phyloP scores from a whole-genome alignment of 768 basidiomycete genomes.

The Lanmaoa rubissima region DNA sequence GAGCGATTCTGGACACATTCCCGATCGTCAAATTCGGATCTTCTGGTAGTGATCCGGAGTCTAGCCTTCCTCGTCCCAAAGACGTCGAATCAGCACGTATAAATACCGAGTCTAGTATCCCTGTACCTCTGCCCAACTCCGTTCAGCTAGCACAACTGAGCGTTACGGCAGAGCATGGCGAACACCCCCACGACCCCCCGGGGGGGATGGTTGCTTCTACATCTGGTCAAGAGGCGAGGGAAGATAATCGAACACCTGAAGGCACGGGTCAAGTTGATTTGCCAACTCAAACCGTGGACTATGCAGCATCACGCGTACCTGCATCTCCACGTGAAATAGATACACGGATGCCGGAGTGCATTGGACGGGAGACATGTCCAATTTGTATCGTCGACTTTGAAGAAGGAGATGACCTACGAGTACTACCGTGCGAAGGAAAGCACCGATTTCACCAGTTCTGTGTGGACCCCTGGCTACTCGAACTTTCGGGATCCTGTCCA shows the following conservation, averaged over 20 bases:
- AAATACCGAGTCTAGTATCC: not conserved
- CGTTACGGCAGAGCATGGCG: not conserved
- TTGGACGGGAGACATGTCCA: conserved; percentile 85
- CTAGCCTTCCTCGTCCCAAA: conserved; percentile 20
- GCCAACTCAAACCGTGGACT: not conserved
- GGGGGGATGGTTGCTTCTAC: not conserved
- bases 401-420: conserved; percentile 86
- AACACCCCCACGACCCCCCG: not conserved
- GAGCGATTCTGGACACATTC: conserved; percentile 95
- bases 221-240: not conserved
- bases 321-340: conserved; percentile 23
- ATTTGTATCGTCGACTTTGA: conserved; percentile 96
- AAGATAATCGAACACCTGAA: conserved; percentile 1
- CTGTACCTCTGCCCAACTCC: conserved; percentile 4
- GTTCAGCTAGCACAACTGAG: conserved; percentile 12
- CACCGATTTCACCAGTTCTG: conserved; percentile 89
- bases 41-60: conserved; percentile 16
- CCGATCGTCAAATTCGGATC: conserved; percentile 84
- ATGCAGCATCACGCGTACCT: not conserved
- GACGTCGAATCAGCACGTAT: conserved; percentile 32
- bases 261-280: conserved; percentile 7
- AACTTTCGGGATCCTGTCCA: conserved; percentile 88
- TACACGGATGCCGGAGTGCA: conserved; percentile 57
- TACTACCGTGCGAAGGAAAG: conserved; percentile 88
- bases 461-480: conserved; percentile 91